Percentiles rank a stretch among this genome's conserved stretches.
These are phyloP conservation scores for Colletotrichum ledebouriae DNA, from an alignment of 2,329 filamentous ascomycete species.

Conservation along the genomic window DNA sequence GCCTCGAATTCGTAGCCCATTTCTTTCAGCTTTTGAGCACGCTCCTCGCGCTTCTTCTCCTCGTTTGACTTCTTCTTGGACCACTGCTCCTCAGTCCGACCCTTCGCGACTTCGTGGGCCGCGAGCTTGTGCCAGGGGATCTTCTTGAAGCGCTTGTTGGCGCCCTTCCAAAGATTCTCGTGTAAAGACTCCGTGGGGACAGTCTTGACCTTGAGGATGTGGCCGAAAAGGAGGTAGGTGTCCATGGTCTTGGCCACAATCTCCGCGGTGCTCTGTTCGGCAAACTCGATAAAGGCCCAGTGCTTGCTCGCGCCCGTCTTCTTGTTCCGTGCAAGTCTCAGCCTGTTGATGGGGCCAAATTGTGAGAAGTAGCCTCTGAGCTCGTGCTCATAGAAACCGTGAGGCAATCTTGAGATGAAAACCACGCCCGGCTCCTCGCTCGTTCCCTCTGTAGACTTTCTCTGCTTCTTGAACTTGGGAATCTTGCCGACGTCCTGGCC, in stretches of 20 bases:
- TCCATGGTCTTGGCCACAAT: conserved; percentile 97
- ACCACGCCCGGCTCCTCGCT: conserved; percentile 79
- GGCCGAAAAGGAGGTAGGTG: conserved; percentile 95
- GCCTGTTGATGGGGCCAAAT: conserved; percentile 83
- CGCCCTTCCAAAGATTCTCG: conserved; percentile 87
- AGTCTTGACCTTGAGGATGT: conserved; percentile 89
- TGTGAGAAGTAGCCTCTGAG: conserved; percentile 95
- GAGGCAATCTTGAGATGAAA: conserved; percentile 91
- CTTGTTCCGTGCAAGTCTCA: conserved; percentile 86
- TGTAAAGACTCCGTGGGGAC: conserved; percentile 84
- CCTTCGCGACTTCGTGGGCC: conserved; percentile 79
- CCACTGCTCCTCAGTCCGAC: conserved; percentile 83
- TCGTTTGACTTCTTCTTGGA: conserved; percentile 80
- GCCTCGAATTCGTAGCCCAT: conserved; percentile 87
- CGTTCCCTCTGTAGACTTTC: conserved; percentile 49
- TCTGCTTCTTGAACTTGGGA: conserved; percentile 61
- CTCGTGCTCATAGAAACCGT: conserved; percentile 96
- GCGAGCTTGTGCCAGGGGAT: conserved; percentile 83
- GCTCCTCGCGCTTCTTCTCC: conserved; percentile 75
- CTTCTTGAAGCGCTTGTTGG: conserved; percentile 89
- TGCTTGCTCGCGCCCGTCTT: conserved; percentile 93
- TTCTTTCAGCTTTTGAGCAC: conserved; percentile 81
- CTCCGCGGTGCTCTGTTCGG: conserved; percentile 80
- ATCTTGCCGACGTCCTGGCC: conserved; percentile 66
- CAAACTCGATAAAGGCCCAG: conserved; percentile 94